phyloP scores from a whole-genome alignment of 768 basidiomycete species.

The Mycena metata region DNA sequence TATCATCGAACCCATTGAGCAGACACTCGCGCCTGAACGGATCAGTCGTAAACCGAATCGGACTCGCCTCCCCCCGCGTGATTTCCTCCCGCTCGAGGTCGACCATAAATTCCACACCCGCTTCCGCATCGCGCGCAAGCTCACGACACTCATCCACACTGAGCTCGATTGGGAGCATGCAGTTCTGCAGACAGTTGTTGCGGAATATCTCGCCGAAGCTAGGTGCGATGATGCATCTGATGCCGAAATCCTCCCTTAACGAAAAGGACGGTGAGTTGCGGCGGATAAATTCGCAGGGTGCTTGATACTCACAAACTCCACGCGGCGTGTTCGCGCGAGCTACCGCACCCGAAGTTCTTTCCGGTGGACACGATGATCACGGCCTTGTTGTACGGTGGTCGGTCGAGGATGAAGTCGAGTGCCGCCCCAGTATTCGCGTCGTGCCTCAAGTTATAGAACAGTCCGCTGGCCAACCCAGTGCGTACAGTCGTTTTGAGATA shows the following conservation, averaged over 20 bases:
- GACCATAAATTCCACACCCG: conserved; percentile 80
- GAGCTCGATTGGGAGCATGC: conserved; percentile 86
- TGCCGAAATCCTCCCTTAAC: conserved; percentile 87
- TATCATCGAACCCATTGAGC: conserved; percentile 96
- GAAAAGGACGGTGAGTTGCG: conserved; percentile 16
- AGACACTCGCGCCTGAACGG: conserved; percentile 93
- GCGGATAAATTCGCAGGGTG: not conserved
- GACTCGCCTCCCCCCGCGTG: conserved; percentile 74
- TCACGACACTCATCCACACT: conserved; percentile 75
- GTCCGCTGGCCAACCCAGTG: conserved; percentile 86
- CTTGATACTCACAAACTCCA: conserved; percentile 76
- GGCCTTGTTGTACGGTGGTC: conserved; percentile 78
- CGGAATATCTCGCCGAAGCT: conserved; percentile 93
- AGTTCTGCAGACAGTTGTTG: conserved; percentile 92
- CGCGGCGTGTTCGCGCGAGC: conserved; percentile 91
- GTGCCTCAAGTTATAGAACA: conserved; percentile 84
- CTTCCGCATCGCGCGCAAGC: conserved; percentile 81
- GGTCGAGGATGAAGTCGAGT: conserved; percentile 88
- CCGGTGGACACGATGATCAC: conserved; percentile 87
- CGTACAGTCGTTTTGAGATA: conserved; percentile 93
- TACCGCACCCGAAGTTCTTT: conserved; percentile 92
- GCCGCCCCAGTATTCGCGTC: conserved; percentile 79
- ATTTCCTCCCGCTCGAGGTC: conserved; percentile 90
- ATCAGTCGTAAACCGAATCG: conserved; percentile 86
- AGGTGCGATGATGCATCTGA: conserved; percentile 87